Evolutionary conservation across 2,329 filamentous ascomycete genomes (phyloP).

Genomic region (Lachnellula suecica): DNA sequence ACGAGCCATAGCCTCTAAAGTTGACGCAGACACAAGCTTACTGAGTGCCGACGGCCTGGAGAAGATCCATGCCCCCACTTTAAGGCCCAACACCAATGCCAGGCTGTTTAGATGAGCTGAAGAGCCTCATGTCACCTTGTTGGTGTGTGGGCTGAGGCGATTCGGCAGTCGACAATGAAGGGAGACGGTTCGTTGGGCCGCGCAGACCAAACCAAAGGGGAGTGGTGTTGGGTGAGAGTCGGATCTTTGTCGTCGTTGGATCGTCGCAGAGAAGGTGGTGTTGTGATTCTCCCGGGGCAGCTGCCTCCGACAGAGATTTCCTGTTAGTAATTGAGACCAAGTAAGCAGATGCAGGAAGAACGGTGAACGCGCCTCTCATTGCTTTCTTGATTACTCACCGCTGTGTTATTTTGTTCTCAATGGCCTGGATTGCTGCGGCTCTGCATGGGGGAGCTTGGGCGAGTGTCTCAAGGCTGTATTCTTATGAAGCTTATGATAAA

Average conservation of each 20-base stretch:
- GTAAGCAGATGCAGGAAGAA: not conserved
- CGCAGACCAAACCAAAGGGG: no score
- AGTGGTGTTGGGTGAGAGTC: no score
- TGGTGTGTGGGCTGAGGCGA: not conserved
- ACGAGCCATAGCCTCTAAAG: not conserved
- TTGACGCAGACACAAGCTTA: not conserved
- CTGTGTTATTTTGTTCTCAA: not conserved
- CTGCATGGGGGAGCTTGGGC: no score
- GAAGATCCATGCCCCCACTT: not conserved
- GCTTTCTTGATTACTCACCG: not conserved
- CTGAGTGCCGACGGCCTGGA: not conserved
- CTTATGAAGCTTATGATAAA: no score
- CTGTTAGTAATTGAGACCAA: not conserved
- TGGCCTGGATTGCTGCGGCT: not conserved
- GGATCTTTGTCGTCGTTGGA: no score
- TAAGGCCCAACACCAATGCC: not conserved
- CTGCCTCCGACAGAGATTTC: not conserved
- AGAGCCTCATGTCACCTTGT: not conserved
- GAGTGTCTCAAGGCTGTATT: no score
- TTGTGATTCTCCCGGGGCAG: not conserved
- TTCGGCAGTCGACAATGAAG: no score
- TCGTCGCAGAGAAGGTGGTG: not conserved
- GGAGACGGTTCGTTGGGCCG: no score
- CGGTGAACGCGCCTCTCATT: not conserved
- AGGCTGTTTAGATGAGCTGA: not conserved